phyloP scores from a whole-genome alignment of 495 filamentous ascomycete genomes.

The Hyaloscypha variabilis region DNA sequence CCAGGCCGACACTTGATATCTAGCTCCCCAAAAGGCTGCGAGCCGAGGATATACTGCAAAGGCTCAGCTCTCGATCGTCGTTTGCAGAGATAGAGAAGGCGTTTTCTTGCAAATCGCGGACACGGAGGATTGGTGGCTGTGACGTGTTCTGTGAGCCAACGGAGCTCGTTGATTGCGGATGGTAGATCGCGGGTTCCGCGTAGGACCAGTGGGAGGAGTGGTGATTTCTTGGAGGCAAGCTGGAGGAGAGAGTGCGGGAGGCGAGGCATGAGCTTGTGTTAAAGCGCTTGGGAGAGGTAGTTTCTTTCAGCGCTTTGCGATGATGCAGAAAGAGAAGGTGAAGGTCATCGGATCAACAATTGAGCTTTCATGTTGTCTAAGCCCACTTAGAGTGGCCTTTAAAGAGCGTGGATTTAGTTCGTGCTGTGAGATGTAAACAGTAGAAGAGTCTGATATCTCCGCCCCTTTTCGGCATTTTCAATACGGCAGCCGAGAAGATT shows the following conservation, averaged over 20 bases:
- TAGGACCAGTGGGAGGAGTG: constrained; percentile 68
- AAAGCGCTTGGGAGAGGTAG: no score
- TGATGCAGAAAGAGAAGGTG: no score
- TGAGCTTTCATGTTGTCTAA: no score
- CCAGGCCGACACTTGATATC: constrained; percentile 75
- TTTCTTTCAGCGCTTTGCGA: no score
- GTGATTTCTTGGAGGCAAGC: constrained; percentile 55
- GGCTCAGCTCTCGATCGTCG: constrained; percentile 68
- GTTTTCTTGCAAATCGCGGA: not conserved
- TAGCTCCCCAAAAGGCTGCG: constrained; percentile 84
- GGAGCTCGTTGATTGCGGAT: constrained; percentile 76
- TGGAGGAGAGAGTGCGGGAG: constrained; percentile 61
- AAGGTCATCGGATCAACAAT: not conserved
- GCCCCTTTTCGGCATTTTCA: constrained; percentile 18
- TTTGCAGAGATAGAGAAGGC: constrained; percentile 53
- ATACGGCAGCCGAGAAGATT: not conserved
- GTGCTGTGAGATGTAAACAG: not conserved
- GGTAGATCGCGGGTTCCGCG: constrained; percentile 61
- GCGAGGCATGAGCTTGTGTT: constrained; percentile 67
- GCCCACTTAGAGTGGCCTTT: no score
- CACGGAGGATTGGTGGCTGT: constrained; percentile 15
- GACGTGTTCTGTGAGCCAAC: constrained; percentile 79
- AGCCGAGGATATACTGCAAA: constrained; percentile 87
- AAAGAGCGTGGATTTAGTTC: constrained; percentile 2
- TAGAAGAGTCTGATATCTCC: not conserved